Percentiles rank a stretch among this genome's conserved stretches.
Evolutionary conservation across 73 alveolate species (phyloP).

Genomic region (Tetrahymena thermophila): DNA sequence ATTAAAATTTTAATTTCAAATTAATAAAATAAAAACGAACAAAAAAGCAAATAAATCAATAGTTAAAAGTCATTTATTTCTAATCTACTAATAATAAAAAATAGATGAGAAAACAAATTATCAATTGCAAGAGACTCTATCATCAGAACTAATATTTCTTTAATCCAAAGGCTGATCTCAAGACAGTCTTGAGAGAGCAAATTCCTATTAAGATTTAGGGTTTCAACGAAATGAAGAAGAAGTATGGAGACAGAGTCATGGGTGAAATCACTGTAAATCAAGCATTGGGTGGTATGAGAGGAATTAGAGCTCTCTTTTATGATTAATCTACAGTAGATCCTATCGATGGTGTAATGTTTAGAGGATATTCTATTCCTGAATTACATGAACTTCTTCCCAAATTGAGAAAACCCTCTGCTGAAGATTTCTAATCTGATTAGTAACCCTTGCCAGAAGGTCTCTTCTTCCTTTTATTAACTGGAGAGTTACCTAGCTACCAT

Average conservation of each 20-base stretch:
- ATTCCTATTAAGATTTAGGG: slow-evolving; percentile 42
- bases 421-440: slow-evolving; percentile 30
- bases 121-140: neutral
- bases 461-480: slow-evolving; percentile 81
- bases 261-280: slow-evolving; percentile 66
- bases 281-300: slow-evolving; percentile 87
- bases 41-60: neutral
- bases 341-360: slow-evolving; percentile 58
- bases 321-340: slow-evolving; percentile 76
- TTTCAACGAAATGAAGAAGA: slow-evolving; percentile 45
- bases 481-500: slow-evolving; percentile 67
- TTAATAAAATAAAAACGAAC: neutral
- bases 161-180: slow-evolving; percentile 21
- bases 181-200: slow-evolving; percentile 42
- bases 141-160: neutral
- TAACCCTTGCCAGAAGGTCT: slow-evolving; percentile 83
- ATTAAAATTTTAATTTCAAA: neutral
- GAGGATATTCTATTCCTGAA: slow-evolving; percentile 63
- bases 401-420: neutral
- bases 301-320: slow-evolving; percentile 65
- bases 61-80: neutral
- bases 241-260: slow-evolving; percentile 47
- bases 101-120: neutral
- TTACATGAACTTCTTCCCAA: slow-evolving; percentile 39
- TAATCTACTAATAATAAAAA: neutral